phyloP scores from a whole-genome alignment of 306 rosid genomes.

The Astragalus glycyphyllos region DNA sequence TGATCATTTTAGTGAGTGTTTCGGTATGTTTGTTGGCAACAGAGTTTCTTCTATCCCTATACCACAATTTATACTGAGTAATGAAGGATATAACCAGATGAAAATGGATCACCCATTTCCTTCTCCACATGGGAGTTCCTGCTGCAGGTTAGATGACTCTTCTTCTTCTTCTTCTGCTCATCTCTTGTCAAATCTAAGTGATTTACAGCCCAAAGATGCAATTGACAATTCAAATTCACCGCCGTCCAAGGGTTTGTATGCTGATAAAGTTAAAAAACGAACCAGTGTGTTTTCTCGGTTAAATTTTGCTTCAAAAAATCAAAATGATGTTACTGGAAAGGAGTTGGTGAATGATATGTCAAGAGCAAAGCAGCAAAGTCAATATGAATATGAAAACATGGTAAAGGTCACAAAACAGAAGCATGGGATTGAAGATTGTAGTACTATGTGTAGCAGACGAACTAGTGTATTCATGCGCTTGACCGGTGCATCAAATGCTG shows the following conservation, averaged over 20 bases:
- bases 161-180: constrained; percentile 21
- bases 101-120: constrained; percentile 10
- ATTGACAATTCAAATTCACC: not conserved
- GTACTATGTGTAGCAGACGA: constrained; percentile 14
- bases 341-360: constrained; percentile 5
- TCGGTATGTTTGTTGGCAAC: constrained; percentile 10
- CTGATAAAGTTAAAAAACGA: constrained; percentile 35
- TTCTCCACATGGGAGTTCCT: constrained; percentile 13
- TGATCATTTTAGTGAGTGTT: constrained; percentile 16
- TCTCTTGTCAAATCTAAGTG: constrained; percentile 19
- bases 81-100: constrained; percentile 8
- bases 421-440: constrained; percentile 12
- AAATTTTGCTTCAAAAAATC: constrained; percentile 29
- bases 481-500: constrained; percentile 30
- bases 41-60: constrained; percentile 27
- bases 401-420: constrained; percentile 4
- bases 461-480: constrained; percentile 47
- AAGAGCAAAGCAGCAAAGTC: not conserved
- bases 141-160: not conserved
- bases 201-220: constrained; percentile 32
- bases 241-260: constrained; percentile 35
- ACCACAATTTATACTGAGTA: constrained; percentile 33
- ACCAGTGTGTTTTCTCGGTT: constrained; percentile 57
- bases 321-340: constrained; percentile 9
- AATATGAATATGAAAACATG: not conserved